These are phyloP conservation scores for Papiliotrema laurentii DNA, from an alignment of 1,284 basidiomycete species.

Conservation along the genomic window DNA sequence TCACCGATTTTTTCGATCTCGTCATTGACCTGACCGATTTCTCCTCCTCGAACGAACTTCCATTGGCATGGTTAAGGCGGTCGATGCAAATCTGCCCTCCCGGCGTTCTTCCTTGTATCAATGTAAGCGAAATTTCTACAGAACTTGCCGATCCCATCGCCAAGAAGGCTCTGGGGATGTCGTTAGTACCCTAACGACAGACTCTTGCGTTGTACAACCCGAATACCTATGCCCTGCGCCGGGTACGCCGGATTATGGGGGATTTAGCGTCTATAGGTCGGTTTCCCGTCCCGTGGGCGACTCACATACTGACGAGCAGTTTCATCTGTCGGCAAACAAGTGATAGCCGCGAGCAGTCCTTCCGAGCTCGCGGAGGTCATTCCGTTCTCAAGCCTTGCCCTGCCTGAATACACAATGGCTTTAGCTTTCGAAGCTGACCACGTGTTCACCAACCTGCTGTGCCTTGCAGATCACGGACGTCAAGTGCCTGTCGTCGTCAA, in stretches of 20 bases:
- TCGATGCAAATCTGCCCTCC: constrained; percentile 70
- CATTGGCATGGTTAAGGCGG: constrained; percentile 74
- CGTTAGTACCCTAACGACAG: constrained; percentile 9
- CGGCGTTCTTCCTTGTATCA: constrained; percentile 26
- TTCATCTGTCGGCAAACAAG: constrained; percentile 55
- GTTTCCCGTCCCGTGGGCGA: constrained; percentile 16
- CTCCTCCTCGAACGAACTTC: constrained; percentile 68
- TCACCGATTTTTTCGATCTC: constrained; percentile 59
- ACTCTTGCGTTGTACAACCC: constrained; percentile 70
- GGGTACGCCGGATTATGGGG: constrained; percentile 55
- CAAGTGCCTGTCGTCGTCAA: constrained; percentile 44
- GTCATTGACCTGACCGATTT: constrained; percentile 80
- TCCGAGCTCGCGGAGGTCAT: constrained; percentile 71
- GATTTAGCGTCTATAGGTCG: constrained; percentile 69
- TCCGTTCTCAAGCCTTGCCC: constrained; percentile 52
- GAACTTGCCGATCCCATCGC: constrained; percentile 49
- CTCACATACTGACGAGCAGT: constrained; percentile 47
- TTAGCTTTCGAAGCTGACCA: constrained; percentile 40
- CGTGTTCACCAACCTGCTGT: constrained; percentile 40
- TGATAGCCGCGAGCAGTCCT: constrained; percentile 52
- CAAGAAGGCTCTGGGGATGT: neutral
- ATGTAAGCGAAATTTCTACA: constrained; percentile 48
- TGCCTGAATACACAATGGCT: constrained; percentile 41
- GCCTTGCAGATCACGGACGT: constrained; percentile 39
- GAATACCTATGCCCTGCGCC: constrained; percentile 68